Evolutionary conservation across 2,329 filamentous ascomycete genomes (phyloP), one percentile per base, ranked within the genome.

Genomic region (Clarireedia sp.): DNA sequence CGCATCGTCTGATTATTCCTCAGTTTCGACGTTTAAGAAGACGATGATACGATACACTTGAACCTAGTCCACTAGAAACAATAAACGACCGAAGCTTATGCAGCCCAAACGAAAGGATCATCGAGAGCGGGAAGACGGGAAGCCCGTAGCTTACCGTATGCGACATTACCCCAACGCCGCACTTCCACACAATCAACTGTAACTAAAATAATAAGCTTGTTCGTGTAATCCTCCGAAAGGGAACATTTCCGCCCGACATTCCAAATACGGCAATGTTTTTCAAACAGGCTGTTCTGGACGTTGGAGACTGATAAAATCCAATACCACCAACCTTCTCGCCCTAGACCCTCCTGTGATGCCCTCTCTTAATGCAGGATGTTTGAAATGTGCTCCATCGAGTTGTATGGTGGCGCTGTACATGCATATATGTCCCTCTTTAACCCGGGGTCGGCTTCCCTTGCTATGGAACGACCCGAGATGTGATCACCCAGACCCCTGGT

Each of bases 401-500:
- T 33, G 29, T 33, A 45, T 29, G 10, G 19, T 14, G 24, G 17
- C 43, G 26, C 24, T 17, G 24, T 37, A 6, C 24, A 36, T 43
- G 43, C 26, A 46, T 55, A 24, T 16, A 29, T 41, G 56, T 17
- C 50, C 29, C 41, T 46, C 26, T n/a, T 54, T n/a, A 21, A 48
- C 33, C 33, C 7, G 43, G 44, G 51, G 21, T 54, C 44, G 51
- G 51, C 51, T 54, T 48, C 23, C 38, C 33, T 48, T 12, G 7
- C n/a, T 54, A 57, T 59, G 61, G 58, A 54, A 61, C 63, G 60
- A 61, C 59, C 62, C 61, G 62, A 62, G 57, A 58, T 51, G 51
- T 51, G 61, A 63, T 63, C 61, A 57, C 55, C 61, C 60, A 48
- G 53, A 62, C 44, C 57, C 63, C 62, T 60, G 59, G 61, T 59